phyloP scores from a whole-genome alignment of 805 yeast genomes.

The Pichia cabralensis region DNA sequence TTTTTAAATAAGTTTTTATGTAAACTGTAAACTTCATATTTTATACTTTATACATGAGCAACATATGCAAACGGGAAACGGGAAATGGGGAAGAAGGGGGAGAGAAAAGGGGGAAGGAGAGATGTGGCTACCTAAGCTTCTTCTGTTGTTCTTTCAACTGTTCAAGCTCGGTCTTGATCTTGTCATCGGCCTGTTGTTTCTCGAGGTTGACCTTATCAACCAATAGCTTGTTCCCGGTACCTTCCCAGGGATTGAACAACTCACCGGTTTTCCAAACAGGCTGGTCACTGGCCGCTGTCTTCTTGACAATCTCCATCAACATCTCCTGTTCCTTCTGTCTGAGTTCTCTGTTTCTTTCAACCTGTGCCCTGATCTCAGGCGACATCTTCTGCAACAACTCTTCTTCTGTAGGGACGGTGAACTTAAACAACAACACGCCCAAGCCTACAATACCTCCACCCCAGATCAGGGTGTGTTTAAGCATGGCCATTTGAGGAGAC shows the following conservation, averaged over 20 bases:
- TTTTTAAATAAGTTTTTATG: no score
- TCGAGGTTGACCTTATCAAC: slow-evolving; percentile 37
- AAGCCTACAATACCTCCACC: slow-evolving; percentile 62
- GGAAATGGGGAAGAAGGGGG: neutral
- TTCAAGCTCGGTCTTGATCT: slow-evolving; percentile 30
- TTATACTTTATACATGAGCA: no score
- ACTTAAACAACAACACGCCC: slow-evolving; percentile 65
- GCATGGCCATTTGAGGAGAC: slow-evolving; percentile 11
- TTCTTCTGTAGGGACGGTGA: slow-evolving; percentile 80
- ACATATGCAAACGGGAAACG: no score
- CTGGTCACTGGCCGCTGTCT: slow-evolving; percentile 57
- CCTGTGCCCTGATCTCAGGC: slow-evolving; percentile 74
- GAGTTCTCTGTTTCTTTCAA: slow-evolving; percentile 51
- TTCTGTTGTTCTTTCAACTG: slow-evolving; percentile 29
- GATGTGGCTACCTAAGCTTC: neutral
- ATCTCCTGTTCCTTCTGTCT: slow-evolving; percentile 62
- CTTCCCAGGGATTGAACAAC: slow-evolving; percentile 59
- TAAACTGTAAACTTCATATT: no score
- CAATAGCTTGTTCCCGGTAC: slow-evolving; percentile 26
- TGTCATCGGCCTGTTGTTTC: slow-evolving; percentile 34
- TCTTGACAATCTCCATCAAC: slow-evolving; percentile 53
- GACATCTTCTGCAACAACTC: slow-evolving; percentile 62
- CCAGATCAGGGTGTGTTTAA: slow-evolving; percentile 25
- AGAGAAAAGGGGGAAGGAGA: neutral
- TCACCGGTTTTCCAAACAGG: slow-evolving; percentile 81